Conservation (phyloP, 2,329 filamentous ascomycete genomes). For the Beauveria caledonica region DNA sequence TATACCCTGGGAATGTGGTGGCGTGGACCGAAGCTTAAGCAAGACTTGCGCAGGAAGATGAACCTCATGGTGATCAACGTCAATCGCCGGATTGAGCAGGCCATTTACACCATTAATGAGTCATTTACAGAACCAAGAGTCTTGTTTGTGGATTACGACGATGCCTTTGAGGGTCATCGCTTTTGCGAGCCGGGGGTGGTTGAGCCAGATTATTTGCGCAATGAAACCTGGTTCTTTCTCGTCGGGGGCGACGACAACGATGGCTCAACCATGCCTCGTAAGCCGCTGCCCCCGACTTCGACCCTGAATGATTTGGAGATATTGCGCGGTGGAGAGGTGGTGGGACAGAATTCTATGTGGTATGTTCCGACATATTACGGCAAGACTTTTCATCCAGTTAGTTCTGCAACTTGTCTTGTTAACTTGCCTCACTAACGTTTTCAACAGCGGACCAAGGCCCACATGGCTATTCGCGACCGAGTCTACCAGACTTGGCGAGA, state of each 20-base stretch:
- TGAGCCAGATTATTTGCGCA: conserved; percentile 36
- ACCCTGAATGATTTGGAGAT: conserved; percentile 28
- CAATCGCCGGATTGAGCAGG: conserved; percentile 31
- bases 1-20: conserved; percentile 39
- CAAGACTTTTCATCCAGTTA: conserved; percentile 37
- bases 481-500: conserved; percentile 19
- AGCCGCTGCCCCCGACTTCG: conserved; percentile 21
- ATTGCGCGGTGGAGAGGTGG: conserved; percentile 23
- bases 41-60: conserved; percentile 30
- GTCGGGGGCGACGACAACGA: conserved; percentile 36
- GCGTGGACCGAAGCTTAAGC: conserved; percentile 33
- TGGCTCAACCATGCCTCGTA: conserved; percentile 12
- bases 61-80: conserved; percentile 36
- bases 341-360: conserved; percentile 32
- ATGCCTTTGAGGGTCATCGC: conserved; percentile 35
- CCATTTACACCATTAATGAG: conserved; percentile 29
- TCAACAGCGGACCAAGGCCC: conserved; percentile 28
- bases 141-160: conserved; percentile 38
- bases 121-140: conserved; percentile 29
- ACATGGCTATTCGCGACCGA: conserved; percentile 25
- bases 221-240: conserved; percentile 41
- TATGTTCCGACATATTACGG: conserved; percentile 39
- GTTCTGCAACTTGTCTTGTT: background rate
- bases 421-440: background rate
- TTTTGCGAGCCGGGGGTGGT: conserved; percentile 32